Conservation (phyloP, 2,329 filamentous ascomycete species). For the Ascochyta rabiei region DNA sequence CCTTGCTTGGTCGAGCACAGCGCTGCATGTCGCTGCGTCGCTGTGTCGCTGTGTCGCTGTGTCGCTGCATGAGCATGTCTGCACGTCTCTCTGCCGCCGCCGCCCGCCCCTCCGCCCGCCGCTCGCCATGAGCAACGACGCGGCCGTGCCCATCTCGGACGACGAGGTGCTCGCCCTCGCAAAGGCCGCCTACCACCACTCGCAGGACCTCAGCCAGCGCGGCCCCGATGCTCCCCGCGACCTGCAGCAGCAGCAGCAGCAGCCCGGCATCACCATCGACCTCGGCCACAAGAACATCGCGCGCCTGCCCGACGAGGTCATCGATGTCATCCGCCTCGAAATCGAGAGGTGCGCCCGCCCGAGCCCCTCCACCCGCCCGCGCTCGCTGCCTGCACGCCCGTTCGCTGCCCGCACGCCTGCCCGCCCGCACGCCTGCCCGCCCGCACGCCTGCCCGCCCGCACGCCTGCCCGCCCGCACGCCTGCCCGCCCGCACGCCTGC, state of each 20-base stretch:
- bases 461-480: too few relatives aligned
- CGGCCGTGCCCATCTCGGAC: slow-evolving; percentile 58
- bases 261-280: slow-evolving; percentile 78
- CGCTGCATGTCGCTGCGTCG: not conserved
- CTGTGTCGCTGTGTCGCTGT: too few relatives aligned
- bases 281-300: slow-evolving; percentile 77
- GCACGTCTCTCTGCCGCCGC: slow-evolving; percentile 2
- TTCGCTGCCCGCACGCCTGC: too few relatives aligned
- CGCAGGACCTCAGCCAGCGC: slow-evolving; percentile 65
- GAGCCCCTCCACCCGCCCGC: not conserved
- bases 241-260: slow-evolving; percentile 63
- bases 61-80: slow-evolving; percentile 10
- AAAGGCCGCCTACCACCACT: slow-evolving; percentile 70
- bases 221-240: slow-evolving; percentile 60
- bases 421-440: too few relatives aligned
- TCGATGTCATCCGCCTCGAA: slow-evolving; percentile 75
- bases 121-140: slow-evolving; percentile 48
- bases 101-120: slow-evolving; percentile 14
- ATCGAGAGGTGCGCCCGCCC: slow-evolving; percentile 65
- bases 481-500: too few relatives aligned
- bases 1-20: not conserved
- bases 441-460: too few relatives aligned
- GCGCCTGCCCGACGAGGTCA: slow-evolving; percentile 73
- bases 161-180: slow-evolving; percentile 70
- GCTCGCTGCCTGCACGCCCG: too few relatives aligned